Conservation (phyloP, 306 rosid species). For the Dryas alaskensis region DNA sequence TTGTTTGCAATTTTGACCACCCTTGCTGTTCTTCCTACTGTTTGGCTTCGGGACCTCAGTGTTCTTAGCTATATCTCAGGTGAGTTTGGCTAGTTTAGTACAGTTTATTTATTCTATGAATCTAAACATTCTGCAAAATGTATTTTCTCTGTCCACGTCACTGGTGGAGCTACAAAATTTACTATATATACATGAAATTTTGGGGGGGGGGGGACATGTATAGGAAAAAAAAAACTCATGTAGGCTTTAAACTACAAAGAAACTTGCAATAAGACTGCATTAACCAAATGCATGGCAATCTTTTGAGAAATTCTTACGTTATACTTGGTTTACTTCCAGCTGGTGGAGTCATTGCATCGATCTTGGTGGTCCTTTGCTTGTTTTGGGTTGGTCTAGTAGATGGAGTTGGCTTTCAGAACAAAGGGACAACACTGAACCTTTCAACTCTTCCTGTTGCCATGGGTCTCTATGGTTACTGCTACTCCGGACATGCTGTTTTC, state of each 20-base stretch:
- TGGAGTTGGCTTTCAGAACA: slow-evolving; percentile 60
- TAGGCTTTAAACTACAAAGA: no score
- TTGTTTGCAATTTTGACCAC: slow-evolving; percentile 71
- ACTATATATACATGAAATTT: no score
- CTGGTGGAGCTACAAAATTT: background rate
- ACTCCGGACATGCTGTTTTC: slow-evolving; percentile 96
- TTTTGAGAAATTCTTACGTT: background rate
- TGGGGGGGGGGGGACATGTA: no score
- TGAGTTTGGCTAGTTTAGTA: slow-evolving; percentile 20
- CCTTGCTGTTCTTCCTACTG: slow-evolving; percentile 96
- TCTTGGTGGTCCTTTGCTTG: slow-evolving; percentile 70
- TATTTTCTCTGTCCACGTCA: background rate
- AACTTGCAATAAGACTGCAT: background rate
- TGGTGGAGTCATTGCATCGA: slow-evolving; percentile 88
- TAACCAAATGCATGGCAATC: slow-evolving; percentile 6
- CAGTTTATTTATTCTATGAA: background rate
- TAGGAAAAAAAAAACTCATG: no score
- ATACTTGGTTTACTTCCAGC: slow-evolving; percentile 37
- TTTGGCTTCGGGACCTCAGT: slow-evolving; percentile 89
- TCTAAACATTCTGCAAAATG: background rate
- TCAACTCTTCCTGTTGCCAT: slow-evolving; percentile 79
- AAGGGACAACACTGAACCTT: slow-evolving; percentile 73
- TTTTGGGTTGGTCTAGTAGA: slow-evolving; percentile 75
- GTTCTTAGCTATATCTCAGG: slow-evolving; percentile 94
- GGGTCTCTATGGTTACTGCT: slow-evolving; percentile 98